These are phyloP conservation scores for Melampsora americana DNA, from an alignment of 1,284 basidiomycete genomes.

Conservation along the genomic window DNA sequence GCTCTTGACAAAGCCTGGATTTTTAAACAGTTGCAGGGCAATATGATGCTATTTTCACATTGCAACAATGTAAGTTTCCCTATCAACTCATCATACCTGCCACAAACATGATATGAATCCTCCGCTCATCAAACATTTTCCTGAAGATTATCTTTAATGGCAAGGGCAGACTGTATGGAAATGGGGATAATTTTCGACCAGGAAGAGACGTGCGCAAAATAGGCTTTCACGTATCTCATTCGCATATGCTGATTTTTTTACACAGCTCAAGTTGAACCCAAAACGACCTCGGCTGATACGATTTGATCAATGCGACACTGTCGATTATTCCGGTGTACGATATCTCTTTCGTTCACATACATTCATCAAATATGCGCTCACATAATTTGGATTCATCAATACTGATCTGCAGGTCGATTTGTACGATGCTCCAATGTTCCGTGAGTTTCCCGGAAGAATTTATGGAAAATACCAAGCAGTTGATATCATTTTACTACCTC, in stretches of 20 bases:
- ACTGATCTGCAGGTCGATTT: slow-evolving; percentile 14
- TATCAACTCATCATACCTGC: not conserved
- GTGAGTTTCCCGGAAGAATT: no score
- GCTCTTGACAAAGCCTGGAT: not conserved
- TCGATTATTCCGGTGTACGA: slow-evolving; percentile 40
- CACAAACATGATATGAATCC: not conserved
- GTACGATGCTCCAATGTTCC: slow-evolving; percentile 25
- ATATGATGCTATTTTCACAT: slow-evolving; percentile 17
- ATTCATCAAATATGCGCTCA: no score
- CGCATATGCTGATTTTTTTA: not conserved
- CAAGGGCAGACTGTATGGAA: slow-evolving; percentile 9
- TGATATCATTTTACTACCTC: not conserved
- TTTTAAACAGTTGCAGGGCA: slow-evolving; percentile 6
- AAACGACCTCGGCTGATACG: slow-evolving; percentile 25
- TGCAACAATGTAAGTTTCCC: slow-evolving; percentile 9
- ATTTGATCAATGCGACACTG: slow-evolving; percentile 19
- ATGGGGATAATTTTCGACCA: slow-evolving; percentile 33
- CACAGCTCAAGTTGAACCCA: slow-evolving; percentile 10
- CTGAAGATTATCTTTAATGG: slow-evolving; percentile 23
- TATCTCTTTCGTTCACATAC: not conserved
- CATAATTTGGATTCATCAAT: no score
- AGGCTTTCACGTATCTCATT: not conserved
- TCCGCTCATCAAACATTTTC: not conserved
- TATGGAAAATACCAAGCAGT: no score
- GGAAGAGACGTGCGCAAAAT: slow-evolving; percentile 8